Conservation (phyloP, 139 green algal genomes). For the Chloropicon primus region DNA sequence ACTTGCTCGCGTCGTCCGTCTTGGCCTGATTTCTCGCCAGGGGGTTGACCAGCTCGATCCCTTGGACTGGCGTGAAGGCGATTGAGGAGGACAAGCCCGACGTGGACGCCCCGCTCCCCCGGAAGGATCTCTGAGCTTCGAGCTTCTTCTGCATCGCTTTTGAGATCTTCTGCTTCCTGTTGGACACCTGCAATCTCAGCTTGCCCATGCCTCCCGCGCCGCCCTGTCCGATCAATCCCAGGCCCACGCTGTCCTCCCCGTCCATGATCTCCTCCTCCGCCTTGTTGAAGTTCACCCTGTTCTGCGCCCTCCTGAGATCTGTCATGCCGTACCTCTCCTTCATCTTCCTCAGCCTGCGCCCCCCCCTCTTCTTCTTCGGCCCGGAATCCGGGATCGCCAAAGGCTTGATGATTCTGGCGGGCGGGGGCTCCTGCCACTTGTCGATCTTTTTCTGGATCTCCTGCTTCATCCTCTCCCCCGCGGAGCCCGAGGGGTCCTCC, state of each 20-base stretch:
- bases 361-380: constrained; percentile 78
- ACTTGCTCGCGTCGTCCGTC: neutral
- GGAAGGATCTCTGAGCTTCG: constrained; percentile 25
- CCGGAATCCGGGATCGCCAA: constrained; percentile 76
- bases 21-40: constrained; percentile 12
- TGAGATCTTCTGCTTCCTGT: constrained; percentile 48
- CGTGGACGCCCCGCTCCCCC: constrained; percentile 30
- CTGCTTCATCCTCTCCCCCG: constrained; percentile 30
- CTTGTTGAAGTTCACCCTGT: constrained; percentile 87
- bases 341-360: constrained; percentile 70
- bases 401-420: constrained; percentile 75
- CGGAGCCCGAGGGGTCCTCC: constrained; percentile 34
- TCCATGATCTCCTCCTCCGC: constrained; percentile 86
- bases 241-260: constrained; percentile 59
- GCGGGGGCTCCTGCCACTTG: constrained; percentile 96
- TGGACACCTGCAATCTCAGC: constrained; percentile 58
- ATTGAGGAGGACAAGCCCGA: constrained; percentile 68
- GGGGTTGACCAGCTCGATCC: constrained; percentile 84
- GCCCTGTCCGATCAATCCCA: neutral
- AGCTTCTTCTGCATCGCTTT: constrained; percentile 48
- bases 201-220: constrained; percentile 56
- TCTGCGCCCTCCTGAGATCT: constrained; percentile 77
- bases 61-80: constrained; percentile 93
- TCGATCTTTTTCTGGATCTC: constrained; percentile 86
- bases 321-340: constrained; percentile 84